Base-by-base conservation (phyloP, 768 basidiomycete genomes). In the Cystofilobasidium bisporidii region DNA sequence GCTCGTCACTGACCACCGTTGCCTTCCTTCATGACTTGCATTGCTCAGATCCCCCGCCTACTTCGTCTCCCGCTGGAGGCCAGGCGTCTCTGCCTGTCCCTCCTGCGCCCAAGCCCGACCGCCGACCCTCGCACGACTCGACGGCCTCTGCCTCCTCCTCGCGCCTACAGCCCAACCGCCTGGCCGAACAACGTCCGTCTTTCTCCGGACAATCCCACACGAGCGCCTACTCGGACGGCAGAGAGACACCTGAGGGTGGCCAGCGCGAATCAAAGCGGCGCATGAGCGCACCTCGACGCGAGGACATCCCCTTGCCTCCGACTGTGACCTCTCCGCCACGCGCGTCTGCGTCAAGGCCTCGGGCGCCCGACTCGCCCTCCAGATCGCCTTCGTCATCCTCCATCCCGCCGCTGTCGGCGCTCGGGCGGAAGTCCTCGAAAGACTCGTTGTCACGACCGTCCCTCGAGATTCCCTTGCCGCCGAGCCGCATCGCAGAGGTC, bases 111-210 rank as follows among this genome's bases (percentile, higher is more conserved):
- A 43, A 24, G 56, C 57, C 45, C 28, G 18, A 26, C 10, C 65
- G 58, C 12, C 32, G 58, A 22, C 65, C 57, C 2, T 66, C 63
- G 15, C 63, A 64, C 40, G 55, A 56, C 56, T 56, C 63, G 1
- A 18, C 17, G 1, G 55, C 40, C 2, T 64, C 63, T 0, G 43
- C 57, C 22, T 12, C 48, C 10, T 50, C 48, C 10, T 50, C 48
- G 22, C 48, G 26, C 22, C 3, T 50, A 2, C 48, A n/a, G 20
- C 48, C 48, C 22, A 50, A 15, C 26, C 22, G 48, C n/a, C 48
- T 50, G n/a, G 48, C n/a, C n/a, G n/a, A 50, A 24, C 48, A 15
- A 8, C 48, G 48, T 3, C 48, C 48, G n/a, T 50, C 48, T 10
- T 50, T 50, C 15, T 50, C 48, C 6, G 48, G 4, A 5, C 48